Conservation (phyloP, 345 rosid genomes). For the Citrus medica region DNA sequence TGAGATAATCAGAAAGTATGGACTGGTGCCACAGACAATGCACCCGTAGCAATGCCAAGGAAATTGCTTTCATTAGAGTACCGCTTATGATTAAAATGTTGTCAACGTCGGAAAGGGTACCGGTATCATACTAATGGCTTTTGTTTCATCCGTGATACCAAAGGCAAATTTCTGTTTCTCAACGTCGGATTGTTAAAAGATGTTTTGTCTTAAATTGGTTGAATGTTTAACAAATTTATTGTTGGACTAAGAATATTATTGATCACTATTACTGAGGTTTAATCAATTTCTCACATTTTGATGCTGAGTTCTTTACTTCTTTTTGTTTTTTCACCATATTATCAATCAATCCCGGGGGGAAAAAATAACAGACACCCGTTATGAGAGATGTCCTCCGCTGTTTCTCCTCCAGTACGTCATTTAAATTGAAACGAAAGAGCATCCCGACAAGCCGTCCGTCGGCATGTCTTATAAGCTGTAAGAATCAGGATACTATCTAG, state of each 20-base stretch:
- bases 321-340: not conserved
- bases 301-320: not conserved
- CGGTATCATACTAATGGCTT: not conserved
- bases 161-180: not conserved
- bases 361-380: too few relatives aligned
- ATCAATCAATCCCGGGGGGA: too few relatives aligned
- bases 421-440: too few relatives aligned
- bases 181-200: not conserved
- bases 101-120: not conserved
- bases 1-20: slow-evolving; percentile 38
- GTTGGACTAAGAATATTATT: not conserved
- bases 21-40: slow-evolving; percentile 44
- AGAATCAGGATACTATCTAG: too few relatives aligned
- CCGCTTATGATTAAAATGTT: slow-evolving; percentile 9
- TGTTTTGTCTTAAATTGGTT: not conserved
- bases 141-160: not conserved
- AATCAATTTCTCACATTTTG: not conserved
- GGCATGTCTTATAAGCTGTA: too few relatives aligned
- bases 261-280: not conserved
- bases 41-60: slow-evolving; percentile 44
- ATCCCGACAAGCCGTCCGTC: too few relatives aligned
- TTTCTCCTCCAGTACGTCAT: too few relatives aligned
- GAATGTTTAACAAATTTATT: not conserved
- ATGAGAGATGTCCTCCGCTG: too few relatives aligned
- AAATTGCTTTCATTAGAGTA: slow-evolving; percentile 49